These are phyloP conservation scores for Huiozyma naganishii DNA, from an alignment of 805 yeast species.

Conservation along the genomic window DNA sequence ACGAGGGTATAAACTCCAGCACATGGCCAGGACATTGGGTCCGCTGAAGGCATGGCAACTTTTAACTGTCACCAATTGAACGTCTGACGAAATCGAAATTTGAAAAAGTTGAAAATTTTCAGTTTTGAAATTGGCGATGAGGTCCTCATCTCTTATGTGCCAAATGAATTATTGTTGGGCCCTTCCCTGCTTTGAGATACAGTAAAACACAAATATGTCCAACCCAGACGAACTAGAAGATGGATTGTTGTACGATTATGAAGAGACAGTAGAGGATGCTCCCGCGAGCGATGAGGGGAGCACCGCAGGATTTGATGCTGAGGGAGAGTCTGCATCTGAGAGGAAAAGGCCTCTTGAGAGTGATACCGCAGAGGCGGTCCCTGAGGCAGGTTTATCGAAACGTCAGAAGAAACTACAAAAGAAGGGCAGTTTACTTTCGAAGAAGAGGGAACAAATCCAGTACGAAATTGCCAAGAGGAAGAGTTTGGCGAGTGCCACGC, in stretches of 20 bases:
- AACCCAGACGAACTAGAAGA: conserved; percentile 70
- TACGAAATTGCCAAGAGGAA: conserved; percentile 50
- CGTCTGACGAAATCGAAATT: too few relatives aligned
- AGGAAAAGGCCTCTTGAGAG: conserved; percentile 11
- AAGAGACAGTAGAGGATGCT: conserved; percentile 28
- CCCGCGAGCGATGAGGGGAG: conserved; percentile 23
- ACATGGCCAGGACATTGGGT: too few relatives aligned
- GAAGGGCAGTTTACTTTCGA: conserved; percentile 40
- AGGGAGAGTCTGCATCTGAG: conserved; percentile 8
- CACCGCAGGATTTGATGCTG: conserved; percentile 8
- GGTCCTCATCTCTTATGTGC: background rate
- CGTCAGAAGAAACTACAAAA: conserved; percentile 24
- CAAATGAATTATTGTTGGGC: background rate
- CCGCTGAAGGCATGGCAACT: too few relatives aligned
- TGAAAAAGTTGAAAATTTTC: background rate
- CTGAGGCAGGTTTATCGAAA: conserved; percentile 14
- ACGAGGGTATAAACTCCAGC: too few relatives aligned
- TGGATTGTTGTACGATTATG: conserved; percentile 52
- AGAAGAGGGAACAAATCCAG: conserved; percentile 59
- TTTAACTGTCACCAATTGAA: too few relatives aligned
- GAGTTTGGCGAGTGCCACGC: conserved; percentile 40
- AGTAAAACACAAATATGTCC: conserved; percentile 10
- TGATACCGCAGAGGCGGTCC: conserved; percentile 2
- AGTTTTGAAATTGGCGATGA: conserved; percentile 1
- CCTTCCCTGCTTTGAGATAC: background rate